These are phyloP conservation scores for Leishmania tropica DNA, from an alignment of 208 protist genomes.

Conservation along the genomic window DNA sequence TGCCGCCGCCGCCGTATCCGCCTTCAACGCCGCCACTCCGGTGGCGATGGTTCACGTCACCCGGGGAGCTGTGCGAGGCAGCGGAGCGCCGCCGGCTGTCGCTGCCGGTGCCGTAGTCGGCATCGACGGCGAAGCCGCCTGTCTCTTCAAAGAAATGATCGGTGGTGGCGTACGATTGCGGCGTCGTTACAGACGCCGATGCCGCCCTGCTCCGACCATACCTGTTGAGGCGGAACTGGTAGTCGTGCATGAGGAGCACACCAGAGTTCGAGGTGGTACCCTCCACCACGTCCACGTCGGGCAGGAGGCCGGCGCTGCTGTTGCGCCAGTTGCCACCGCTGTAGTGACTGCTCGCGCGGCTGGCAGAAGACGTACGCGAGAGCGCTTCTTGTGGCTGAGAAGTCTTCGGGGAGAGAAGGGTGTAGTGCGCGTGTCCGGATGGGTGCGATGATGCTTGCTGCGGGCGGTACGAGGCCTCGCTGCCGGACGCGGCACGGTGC, in stretches of 20 bases:
- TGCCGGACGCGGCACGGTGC: too few species aligned
- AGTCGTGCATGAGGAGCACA: conserved; percentile 6
- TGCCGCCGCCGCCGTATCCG: background rate
- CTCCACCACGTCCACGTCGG: conserved; percentile 9
- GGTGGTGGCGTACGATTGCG: conserved; percentile 7
- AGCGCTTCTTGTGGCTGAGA: background rate
- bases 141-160: conserved; percentile 1
- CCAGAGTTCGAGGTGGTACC: conserved; percentile 15
- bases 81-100: background rate
- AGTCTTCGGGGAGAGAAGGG: background rate
- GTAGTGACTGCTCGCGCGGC: background rate
- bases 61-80: background rate
- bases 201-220: background rate
- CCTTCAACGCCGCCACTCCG: background rate
- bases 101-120: background rate
- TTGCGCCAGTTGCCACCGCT: background rate
- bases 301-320: conserved; percentile 1
- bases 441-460: background rate
- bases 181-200: conserved; percentile 1
- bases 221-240: conserved; percentile 11
- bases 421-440: background rate
- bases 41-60: background rate
- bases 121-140: conserved; percentile 7
- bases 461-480: background rate
- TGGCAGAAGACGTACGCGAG: conserved; percentile 6